Percentiles rank a stretch among this genome's conserved stretches.
phyloP scores from a whole-genome alignment of 2,329 filamentous ascomycete genomes.

The Arthrobotrys conoides region DNA sequence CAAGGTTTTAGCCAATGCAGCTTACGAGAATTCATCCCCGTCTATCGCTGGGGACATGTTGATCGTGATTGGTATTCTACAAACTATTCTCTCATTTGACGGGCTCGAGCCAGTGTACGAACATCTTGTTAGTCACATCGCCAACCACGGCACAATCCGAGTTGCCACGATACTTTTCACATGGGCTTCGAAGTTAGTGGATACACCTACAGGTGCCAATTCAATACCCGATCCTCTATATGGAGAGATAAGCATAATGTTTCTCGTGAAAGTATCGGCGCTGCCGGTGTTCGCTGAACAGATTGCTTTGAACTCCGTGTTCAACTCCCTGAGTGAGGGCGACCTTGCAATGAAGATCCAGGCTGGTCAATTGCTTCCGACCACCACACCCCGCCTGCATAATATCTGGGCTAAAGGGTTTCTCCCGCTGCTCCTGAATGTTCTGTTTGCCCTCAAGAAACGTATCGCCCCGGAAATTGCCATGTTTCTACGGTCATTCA shows the following conservation, averaged over 20 bases:
- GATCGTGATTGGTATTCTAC: conserved; percentile 87
- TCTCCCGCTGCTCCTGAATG: conserved; percentile 87
- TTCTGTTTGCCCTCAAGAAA: conserved; percentile 84
- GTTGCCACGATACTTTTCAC: conserved; percentile 90
- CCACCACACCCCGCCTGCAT: conserved; percentile 82
- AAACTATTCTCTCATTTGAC: conserved; percentile 84
- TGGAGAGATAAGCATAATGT: conserved; percentile 89
- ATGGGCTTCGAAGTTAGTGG: conserved; percentile 78
- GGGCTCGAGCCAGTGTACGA: conserved; percentile 81
- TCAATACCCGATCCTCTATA: conserved; percentile 82
- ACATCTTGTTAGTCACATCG: conserved; percentile 77
- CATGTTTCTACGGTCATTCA: conserved; percentile 90
- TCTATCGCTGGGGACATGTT: conserved; percentile 84
- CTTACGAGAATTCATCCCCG: conserved; percentile 73
- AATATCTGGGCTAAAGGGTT: conserved; percentile 91
- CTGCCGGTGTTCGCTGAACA: conserved; percentile 87
- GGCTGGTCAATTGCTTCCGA: conserved; percentile 82
- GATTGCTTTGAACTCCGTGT: conserved; percentile 86
- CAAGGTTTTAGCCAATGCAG: conserved; percentile 81
- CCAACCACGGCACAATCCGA: conserved; percentile 78
- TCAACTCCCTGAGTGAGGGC: conserved; percentile 78
- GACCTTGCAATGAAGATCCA: conserved; percentile 84
- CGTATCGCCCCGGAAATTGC: conserved; percentile 87
- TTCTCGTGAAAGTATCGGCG: conserved; percentile 87
- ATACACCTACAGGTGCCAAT: conserved; percentile 70